phyloP scores from a whole-genome alignment of 176 grass and related monocot species.

The barley (Hordeum vulgare) region MorexV3_pseudomolecules_assembly NC_058520.1:571863738-571864237 shows the following conservation, averaged over 20 bases:
- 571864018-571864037: too few relatives aligned
- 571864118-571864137: neutral
- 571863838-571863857: neutral
- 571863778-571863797: neutral
- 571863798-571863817: neutral
- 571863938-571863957: too few relatives aligned
- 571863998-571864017: neutral
- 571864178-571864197: neutral
- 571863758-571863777: neutral
- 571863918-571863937: neutral
- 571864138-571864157: neutral
- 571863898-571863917: neutral
- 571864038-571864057: neutral
- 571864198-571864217: neutral
- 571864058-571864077: neutral
- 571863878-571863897: neutral
- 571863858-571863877: too few relatives aligned
- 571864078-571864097: neutral
- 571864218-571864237: neutral
- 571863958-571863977: neutral
- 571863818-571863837: neutral
- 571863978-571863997: neutral
- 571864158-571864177: neutral
- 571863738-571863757: neutral
- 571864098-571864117: neutral